A percentile compares a stretch with the other conserved stretches of the same genome.
Conservation (phyloP, 768 basidiomycete species). For the Royoungia palumana region DNA sequence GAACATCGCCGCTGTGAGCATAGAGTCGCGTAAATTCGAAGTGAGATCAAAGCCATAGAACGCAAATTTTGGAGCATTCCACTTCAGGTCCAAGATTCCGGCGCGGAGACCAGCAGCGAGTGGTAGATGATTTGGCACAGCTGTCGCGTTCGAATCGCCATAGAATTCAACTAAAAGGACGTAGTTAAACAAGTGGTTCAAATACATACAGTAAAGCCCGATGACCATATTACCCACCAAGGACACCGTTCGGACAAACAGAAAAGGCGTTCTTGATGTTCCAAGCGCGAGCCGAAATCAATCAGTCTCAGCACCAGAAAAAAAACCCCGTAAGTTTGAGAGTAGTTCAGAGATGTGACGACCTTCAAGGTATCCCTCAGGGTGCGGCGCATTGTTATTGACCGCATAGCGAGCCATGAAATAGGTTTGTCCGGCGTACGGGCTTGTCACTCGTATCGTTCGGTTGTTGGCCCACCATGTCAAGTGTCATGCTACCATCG, state of each 20-base stretch:
- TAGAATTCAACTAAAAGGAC: conserved; percentile 61
- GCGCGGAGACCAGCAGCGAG: conserved; percentile 56
- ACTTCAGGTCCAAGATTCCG: conserved; percentile 82
- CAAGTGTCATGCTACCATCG: too few relatives aligned
- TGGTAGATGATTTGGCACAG: conserved; percentile 47
- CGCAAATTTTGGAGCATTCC: conserved; percentile 78
- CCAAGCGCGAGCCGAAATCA: conserved; percentile 56
- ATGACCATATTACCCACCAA: conserved; percentile 51
- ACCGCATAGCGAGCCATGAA: conserved; percentile 72
- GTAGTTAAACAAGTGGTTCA: conserved; percentile 23
- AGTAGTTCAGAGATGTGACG: conserved; percentile 69
- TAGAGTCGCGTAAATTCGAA: conserved; percentile 54
- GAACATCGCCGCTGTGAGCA: conserved; percentile 76
- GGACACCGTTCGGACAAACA: conserved; percentile 79
- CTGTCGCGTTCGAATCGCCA: conserved; percentile 39
- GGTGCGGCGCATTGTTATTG: conserved; percentile 81
- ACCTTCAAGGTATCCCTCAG: conserved; percentile 81
- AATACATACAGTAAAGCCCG: not conserved
- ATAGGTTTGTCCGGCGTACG: conserved; percentile 65
- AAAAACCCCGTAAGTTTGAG: conserved; percentile 64
- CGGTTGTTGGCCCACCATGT: conserved; percentile 81
- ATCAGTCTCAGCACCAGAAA: conserved; percentile 83
- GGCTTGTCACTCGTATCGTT: conserved; percentile 61
- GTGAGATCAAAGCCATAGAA: conserved; percentile 91
- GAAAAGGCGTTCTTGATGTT: conserved; percentile 70